Evolutionary conservation across 2,329 filamentous ascomycete species (phyloP), one percentile per base, ranked within the genome.

Genomic region (Aureobasidium sp.): DNA sequence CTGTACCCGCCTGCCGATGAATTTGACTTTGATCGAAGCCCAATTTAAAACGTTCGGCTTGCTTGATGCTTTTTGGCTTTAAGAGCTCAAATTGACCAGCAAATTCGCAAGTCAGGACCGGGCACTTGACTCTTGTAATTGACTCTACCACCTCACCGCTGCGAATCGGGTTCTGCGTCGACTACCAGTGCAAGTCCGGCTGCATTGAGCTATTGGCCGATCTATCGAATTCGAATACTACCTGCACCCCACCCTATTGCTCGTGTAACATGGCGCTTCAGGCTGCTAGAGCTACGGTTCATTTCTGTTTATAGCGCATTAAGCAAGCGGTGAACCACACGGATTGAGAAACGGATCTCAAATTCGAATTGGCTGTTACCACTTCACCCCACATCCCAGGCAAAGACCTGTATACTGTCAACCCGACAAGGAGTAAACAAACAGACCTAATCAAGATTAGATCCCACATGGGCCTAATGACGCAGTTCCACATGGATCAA

Each of bases 211-310:
- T 50, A 36, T 50, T 36, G 47, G 25, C 21, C 5, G 8, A 13
- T 34, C 47, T 50, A 36, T 25, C 3, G 47, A 36, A 36, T 25
- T 25, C 21, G n/a, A 21, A 21, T 21, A 21, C 21, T 21, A 21
- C 2, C 47, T 50, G 47, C 30, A 48, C 29, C 29, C 45, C 29
- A 48, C 72, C 7, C n/a, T 4, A 21, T 11, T 47, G 5, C 5
- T 48, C 10, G 30, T 50, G 47, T 25, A 21, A 50, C 47, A 34
- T 3, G 9, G 30, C 47, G 29, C 14, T 21, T 14, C 10, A 47
- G 44, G 44, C 44, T 30, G 14, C 44, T 16, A 47, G 9, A 47
- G 21, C 21, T 21, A 21, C 21, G 21, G 29, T 34, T 10, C 47
- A 13, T 1, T 25, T n/a, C 30, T 49, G 47, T n/a, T 27, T 29